Conservation (phyloP, 2,329 filamentous ascomycete genomes). For the Phoma sp. region DNA sequence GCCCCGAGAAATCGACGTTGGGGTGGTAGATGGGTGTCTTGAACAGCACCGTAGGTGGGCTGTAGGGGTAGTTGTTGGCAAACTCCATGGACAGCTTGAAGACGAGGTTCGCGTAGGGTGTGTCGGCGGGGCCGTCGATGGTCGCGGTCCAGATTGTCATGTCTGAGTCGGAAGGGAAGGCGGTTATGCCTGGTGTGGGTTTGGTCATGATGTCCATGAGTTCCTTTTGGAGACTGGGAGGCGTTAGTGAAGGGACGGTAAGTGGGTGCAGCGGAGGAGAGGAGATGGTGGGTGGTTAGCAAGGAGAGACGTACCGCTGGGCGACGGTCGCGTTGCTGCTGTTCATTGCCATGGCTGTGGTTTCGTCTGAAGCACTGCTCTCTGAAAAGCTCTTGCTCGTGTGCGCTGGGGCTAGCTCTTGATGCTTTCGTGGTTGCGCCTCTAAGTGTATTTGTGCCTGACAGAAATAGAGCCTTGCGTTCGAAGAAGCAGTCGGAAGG, state of each 20-base stretch:
- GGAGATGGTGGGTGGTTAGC: constrained; percentile 45
- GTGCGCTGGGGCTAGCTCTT: constrained; percentile 2
- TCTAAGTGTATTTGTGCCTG: neutral
- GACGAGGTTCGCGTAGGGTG: constrained; percentile 84
- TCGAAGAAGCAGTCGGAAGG: neutral
- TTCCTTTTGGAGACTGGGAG: constrained; percentile 84
- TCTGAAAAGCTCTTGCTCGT: neutral
- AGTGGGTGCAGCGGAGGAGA: neutral
- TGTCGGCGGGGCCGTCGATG: constrained; percentile 88
- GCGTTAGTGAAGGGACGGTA: constrained; percentile 18
- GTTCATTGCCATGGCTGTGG: constrained; percentile 38
- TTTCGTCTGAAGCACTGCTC: constrained; percentile 1
- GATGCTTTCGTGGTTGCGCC: neutral
- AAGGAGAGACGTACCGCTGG: constrained; percentile 50
- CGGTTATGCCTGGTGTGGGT: constrained; percentile 89
- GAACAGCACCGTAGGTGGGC: constrained; percentile 89
- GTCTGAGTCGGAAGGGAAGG: constrained; percentile 92
- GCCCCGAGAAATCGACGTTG: constrained; percentile 95
- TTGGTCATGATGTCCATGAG: constrained; percentile 99
- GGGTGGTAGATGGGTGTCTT: constrained; percentile 99
- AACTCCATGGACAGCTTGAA: constrained; percentile 95
- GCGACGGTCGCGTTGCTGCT: constrained; percentile 54
- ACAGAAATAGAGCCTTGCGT: neutral
- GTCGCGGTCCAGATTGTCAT: constrained; percentile 87
- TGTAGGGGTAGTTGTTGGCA: constrained; percentile 91